These are phyloP conservation scores for Warburgia ugandensis DNA, from an alignment of 164 flowering plant species.

Conservation along the genomic window DNA sequence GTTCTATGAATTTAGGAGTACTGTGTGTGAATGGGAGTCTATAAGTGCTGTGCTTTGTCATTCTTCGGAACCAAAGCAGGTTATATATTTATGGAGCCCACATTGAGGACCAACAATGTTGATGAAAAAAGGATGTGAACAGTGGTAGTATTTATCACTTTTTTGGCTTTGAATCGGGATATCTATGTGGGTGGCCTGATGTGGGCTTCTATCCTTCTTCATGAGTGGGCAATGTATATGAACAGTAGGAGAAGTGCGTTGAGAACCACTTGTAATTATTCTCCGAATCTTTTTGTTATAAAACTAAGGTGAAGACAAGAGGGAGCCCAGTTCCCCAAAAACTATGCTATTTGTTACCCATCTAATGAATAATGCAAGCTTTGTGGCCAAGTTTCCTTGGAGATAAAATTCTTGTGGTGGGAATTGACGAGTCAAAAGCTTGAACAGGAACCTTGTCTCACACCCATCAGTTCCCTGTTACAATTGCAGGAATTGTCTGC, in stretches of 20 bases:
- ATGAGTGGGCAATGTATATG: constrained; percentile 23
- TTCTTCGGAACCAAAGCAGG: too few species aligned
- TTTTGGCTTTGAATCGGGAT: constrained; percentile 10
- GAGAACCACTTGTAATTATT: constrained; percentile 25
- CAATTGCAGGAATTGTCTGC: not conserved
- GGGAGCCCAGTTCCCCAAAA: constrained; percentile 19
- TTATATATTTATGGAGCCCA: constrained; percentile 7
- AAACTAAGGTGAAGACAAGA: constrained; percentile 14
- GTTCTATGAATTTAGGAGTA: too few species aligned
- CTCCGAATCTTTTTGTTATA: constrained; percentile 21
- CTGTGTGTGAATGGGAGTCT: too few species aligned
- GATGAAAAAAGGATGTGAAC: constrained; percentile 14
- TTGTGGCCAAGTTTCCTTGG: constrained; percentile 17
- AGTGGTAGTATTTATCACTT: constrained; percentile 7
- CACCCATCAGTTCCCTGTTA: not conserved
- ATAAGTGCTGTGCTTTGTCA: too few species aligned
- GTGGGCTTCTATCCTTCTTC: constrained; percentile 11
- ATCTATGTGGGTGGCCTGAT: constrained; percentile 17
- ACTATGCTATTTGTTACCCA: constrained; percentile 7
- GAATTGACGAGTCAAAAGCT: constrained; percentile 34
- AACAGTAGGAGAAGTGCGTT: constrained; percentile 21
- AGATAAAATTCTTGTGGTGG: constrained; percentile 26
- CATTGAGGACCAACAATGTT: constrained; percentile 20
- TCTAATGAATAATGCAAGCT: constrained; percentile 9
- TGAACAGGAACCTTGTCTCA: constrained; percentile 13